phyloP scores from a whole-genome alignment of 345 rosid species.

The Boechera retrofracta region DNA sequence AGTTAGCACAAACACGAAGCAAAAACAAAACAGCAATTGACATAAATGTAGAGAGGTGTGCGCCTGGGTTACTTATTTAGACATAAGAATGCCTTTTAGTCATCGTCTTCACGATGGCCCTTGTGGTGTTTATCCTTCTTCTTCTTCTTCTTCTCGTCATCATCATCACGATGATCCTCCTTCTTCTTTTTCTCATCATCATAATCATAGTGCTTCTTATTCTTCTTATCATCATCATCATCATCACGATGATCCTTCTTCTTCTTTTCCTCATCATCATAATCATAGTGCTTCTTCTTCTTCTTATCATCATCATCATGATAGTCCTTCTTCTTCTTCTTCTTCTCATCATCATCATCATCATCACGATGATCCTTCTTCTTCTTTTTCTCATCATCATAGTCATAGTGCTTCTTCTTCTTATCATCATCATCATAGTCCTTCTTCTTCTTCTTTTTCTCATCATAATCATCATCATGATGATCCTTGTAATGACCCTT shows the following conservation, averaged over 20 bases:
- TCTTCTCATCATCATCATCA: neutral
- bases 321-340: neutral
- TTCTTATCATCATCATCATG: neutral
- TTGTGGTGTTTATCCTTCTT: conserved; percentile 34
- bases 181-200: conserved; percentile 19
- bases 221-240: neutral
- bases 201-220: neutral
- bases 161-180: neutral
- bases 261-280: neutral
- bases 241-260: neutral
- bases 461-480: conserved; percentile 30
- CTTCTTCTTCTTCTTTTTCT: conserved; percentile 10
- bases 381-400: conserved; percentile 20
- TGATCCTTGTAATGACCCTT: conserved; percentile 49
- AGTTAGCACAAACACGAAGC: conserved; percentile 30
- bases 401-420: neutral
- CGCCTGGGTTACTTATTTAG: conserved; percentile 20
- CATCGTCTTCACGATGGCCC: conserved; percentile 31
- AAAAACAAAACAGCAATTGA: conserved; percentile 17
- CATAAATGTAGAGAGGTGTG: neutral
- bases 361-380: conserved; percentile 1
- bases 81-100: conserved; percentile 17
- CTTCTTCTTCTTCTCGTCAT: conserved; percentile 24
- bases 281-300: neutral
- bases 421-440: neutral